Base-by-base conservation (phyloP, 2,329 filamentous ascomycete species). In the Aspergillus versicolor region DNA sequence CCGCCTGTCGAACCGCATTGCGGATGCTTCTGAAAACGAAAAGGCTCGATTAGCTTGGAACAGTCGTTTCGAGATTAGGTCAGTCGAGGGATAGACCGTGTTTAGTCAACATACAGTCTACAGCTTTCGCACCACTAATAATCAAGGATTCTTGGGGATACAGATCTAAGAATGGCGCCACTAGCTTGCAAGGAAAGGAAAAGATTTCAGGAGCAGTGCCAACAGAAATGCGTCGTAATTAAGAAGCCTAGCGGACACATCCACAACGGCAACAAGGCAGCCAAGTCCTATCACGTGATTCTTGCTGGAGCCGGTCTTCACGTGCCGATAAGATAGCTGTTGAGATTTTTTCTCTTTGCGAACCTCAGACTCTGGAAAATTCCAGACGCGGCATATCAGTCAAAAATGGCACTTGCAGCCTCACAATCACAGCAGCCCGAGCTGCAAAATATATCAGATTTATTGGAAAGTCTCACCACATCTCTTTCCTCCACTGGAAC, bases 1-100 rank as follows among this genome's bases (percentile, higher is more conserved):
- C 54, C 65, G 70, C 59, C 66, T 66, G 59, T 63, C 65, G 56
- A 70, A 67, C 65, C 70, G 66, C 75, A 77, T 77, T 49, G 66
- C 73, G 67, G 58, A 56, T 51, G 61, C 64, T 43, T 61, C 45
- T 60, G 32, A 44, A 57, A 41, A 46, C 50, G 46, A 56, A 55
- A 54, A 54, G 40, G 58, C 45, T 40, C 51, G 50, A 53, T 60
- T 61, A 55, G 65, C 57, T 67, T 55, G 59, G 52, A 51, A 50
- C 46, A 32, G 61, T 49, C 43, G 44, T 54, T 37, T 19, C 44
- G 11, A 54, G 53, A 43, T 53, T 58, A 52, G 53, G 57, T 47
- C 50, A 45, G 49, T 22, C 53, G 58, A 57, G 56, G 44, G 41
- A 58, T 41, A 48, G 46, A 50, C 56, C 52, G 48, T 41, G 52